phyloP scores from a whole-genome alignment of 768 basidiomycete species.

The Pulveroboletus sp. region DNA sequence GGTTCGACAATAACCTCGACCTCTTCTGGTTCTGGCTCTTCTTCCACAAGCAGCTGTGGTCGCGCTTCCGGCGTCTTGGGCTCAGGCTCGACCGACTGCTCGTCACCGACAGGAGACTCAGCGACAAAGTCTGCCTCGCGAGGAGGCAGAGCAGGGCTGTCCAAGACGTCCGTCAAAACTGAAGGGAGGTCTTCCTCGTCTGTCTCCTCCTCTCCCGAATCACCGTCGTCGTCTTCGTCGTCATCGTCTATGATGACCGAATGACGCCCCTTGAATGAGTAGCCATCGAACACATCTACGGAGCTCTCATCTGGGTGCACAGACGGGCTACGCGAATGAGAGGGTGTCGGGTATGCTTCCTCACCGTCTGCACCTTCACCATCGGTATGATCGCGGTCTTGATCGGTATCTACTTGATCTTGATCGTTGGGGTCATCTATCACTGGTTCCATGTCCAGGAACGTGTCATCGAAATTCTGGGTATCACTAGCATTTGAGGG shows the following conservation, averaged over 20 bases:
- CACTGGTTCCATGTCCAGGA: constrained; percentile 92
- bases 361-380: constrained; percentile 70
- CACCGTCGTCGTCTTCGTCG: constrained; percentile 40
- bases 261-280: constrained; percentile 86
- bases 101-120: constrained; percentile 33
- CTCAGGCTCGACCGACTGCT: constrained; percentile 46
- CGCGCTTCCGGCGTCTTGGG: constrained; percentile 78
- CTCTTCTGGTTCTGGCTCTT: constrained; percentile 18
- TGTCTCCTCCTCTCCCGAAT: constrained; percentile 33
- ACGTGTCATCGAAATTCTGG: constrained; percentile 96
- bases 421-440: constrained; percentile 73
- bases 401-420: constrained; percentile 63
- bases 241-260: constrained; percentile 76
- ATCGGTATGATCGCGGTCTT: constrained; percentile 64
- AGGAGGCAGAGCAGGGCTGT: constrained; percentile 22
- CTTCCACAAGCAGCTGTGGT: constrained; percentile 33
- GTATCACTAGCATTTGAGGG: constrained; percentile 91
- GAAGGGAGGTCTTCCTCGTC: constrained; percentile 37
- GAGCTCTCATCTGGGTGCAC: constrained; percentile 45
- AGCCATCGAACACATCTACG: constrained; percentile 87
- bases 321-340: constrained; percentile 75
- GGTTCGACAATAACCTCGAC: constrained; percentile 12
- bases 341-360: constrained; percentile 74
- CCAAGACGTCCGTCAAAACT: constrained; percentile 16
- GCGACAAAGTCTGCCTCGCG: constrained; percentile 32